Evolutionary conservation across 2,329 filamentous ascomycete genomes (phyloP), one percentile per base, ranked within the genome.

Genomic region (Botrytis galanthina): DNA sequence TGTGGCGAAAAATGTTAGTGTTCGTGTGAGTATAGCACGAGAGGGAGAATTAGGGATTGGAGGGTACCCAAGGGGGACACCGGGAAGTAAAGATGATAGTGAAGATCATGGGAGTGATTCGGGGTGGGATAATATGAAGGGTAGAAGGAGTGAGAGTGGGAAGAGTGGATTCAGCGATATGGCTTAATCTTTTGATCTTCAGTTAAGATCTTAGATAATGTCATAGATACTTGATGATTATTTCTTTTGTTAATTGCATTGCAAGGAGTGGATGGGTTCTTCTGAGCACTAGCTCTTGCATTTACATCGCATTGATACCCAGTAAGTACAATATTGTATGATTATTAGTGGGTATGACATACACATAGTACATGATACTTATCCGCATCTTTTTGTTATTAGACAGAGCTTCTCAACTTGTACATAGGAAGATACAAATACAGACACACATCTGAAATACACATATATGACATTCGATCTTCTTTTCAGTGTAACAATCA

Each of bases 1-100:
- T 16, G 71, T 79, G 10, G 78, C 77, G 51, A 78, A 76, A 8
- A 76, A 79, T 48, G 77, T 79, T 1, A 76, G 74, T 18, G 75
- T 79, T 26, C 69, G 61, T 46, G 74, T 77, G 54, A 75, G 75
- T 63, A 66, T 71, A 14, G 69, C 54, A 29, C 37, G 44, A n/a
- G 54, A 37, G 3, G 54, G 71, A 29, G 64, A 73, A 18, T 18
- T 60, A 39, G 39, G 71, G 3, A 20, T 14, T 5, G 63, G 64
- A 26, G 51, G 42, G 22, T 73, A 73, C 26, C 22, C 35, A 14
- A 37, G n/a, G 12, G 51, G 32, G 4, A 29, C 48, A 6, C 29
- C 29, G 14, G 32, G 51, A 26, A 59, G 63, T 68, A 60, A 68
- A 39, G 54, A 72, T 57, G 66, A 35, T 16, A 42, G 66, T 69